Evolutionary conservation across 306 rosid species (phyloP).

Genomic region (Hippophae tibetana): DNA sequence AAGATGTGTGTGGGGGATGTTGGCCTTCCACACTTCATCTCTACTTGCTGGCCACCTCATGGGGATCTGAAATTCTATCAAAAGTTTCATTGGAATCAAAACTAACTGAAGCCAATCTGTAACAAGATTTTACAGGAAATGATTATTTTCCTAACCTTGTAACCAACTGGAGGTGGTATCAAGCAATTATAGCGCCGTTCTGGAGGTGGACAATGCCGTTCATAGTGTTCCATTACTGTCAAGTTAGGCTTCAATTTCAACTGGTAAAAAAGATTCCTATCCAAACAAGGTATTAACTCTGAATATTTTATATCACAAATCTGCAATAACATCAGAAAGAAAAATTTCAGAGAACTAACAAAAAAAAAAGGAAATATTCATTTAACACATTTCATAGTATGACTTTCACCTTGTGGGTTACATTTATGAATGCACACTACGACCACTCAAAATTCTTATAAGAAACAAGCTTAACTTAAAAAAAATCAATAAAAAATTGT

Average conservation of each 20-base stretch:
- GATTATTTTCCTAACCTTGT: slow-evolving; percentile 31
- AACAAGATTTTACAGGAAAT: neutral
- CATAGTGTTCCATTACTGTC: slow-evolving; percentile 54
- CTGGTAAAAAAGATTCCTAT: slow-evolving; percentile 40
- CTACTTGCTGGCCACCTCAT: slow-evolving; percentile 56
- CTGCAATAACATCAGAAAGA: slow-evolving; percentile 16
- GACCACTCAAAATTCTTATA: too few species aligned
- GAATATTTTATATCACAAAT: slow-evolving; percentile 38
- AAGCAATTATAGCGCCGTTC: slow-evolving; percentile 49
- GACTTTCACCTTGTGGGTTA: neutral
- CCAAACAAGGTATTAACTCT: slow-evolving; percentile 55
- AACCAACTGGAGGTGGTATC: slow-evolving; percentile 46
- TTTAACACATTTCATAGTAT: too few species aligned
- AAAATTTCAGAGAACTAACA: neutral
- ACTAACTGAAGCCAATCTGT: slow-evolving; percentile 5
- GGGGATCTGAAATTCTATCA: slow-evolving; percentile 44
- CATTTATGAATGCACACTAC: too few species aligned
- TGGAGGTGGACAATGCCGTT: slow-evolving; percentile 48
- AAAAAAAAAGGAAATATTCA: neutral
- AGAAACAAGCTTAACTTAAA: too few species aligned
- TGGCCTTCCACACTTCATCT: slow-evolving; percentile 64
- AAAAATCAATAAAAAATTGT: too few species aligned
- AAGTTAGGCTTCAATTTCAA: slow-evolving; percentile 40
- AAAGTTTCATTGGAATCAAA: slow-evolving; percentile 23
- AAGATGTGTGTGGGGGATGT: slow-evolving; percentile 57